phyloP scores from a whole-genome alignment of 1,139 yeast species.

The Zhuliangozyma blackwelliae region DNA sequence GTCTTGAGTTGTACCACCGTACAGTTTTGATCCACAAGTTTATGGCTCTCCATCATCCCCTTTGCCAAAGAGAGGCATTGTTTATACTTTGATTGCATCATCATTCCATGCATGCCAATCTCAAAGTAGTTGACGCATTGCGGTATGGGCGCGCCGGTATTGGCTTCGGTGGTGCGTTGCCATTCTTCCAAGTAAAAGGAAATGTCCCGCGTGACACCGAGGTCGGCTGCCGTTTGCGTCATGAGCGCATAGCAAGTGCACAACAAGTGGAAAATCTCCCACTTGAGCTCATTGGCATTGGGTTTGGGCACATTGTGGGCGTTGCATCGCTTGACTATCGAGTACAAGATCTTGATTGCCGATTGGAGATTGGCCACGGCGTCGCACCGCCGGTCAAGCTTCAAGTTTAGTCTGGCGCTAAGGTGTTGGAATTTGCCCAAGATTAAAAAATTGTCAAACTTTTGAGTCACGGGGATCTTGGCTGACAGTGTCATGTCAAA shows the following conservation, averaged over 20 bases:
- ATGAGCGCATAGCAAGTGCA: conserved; percentile 30
- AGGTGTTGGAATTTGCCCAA: conserved; percentile 33
- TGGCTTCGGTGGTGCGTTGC: conserved; percentile 27
- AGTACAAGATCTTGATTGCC: conserved; percentile 39
- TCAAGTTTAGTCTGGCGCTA: conserved; percentile 19
- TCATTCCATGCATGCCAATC: conserved; percentile 13
- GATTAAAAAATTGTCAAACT: conserved; percentile 29
- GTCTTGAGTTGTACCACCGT: conserved; percentile 4
- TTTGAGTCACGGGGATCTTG: conserved; percentile 18
- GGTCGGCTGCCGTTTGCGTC: conserved; percentile 31
- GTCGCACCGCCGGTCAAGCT: conserved; percentile 13
- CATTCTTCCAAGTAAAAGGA: conserved; percentile 48
- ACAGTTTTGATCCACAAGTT: conserved; percentile 4
- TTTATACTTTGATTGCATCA: conserved; percentile 9
- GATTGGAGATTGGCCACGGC: conserved; percentile 30
- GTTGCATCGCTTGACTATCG: conserved; percentile 33
- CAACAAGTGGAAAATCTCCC: conserved; percentile 33
- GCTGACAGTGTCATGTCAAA: conserved; percentile 16
- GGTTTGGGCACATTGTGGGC: conserved; percentile 17
- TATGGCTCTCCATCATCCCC: not conserved
- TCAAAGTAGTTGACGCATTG: conserved; percentile 23
- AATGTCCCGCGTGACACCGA: conserved; percentile 55
- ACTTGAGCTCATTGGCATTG: conserved; percentile 22
- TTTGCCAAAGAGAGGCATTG: not conserved
- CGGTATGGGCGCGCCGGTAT: conserved; percentile 20